Evolutionary conservation across 371 early-diverging fungal species (phyloP).

Genomic region (Rhizomucor miehei): DNA sequence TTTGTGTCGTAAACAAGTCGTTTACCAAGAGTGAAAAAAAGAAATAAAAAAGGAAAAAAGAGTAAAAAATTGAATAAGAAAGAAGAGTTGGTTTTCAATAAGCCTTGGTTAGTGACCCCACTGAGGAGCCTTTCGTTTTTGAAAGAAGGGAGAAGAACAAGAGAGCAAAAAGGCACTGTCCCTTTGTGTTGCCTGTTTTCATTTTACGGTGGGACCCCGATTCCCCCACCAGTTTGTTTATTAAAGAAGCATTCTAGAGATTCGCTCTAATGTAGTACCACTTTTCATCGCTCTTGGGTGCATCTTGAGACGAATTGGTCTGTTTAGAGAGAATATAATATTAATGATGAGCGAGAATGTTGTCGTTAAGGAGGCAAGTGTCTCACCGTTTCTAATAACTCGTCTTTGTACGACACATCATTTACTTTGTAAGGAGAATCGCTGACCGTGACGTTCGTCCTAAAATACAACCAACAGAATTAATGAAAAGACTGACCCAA

Average conservation of each 20-base stretch:
- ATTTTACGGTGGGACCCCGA: not conserved
- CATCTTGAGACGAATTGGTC: no score
- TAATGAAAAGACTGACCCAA: not conserved
- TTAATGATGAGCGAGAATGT: no score
- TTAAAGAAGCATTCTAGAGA: slow-evolving; percentile 10
- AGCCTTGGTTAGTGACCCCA: no score
- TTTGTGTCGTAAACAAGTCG: not conserved
- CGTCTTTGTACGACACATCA: slow-evolving; percentile 12
- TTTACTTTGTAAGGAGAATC: slow-evolving; percentile 30
- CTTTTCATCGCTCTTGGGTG: slow-evolving; percentile 17
- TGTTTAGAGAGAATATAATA: no score
- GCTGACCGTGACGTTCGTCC: slow-evolving; percentile 28
- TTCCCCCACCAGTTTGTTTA: not conserved
- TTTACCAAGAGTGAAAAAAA: not conserved
- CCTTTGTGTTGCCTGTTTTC: slow-evolving; percentile 3
- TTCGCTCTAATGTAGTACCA: slow-evolving; percentile 32
- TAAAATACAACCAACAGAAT: slow-evolving; percentile 5
- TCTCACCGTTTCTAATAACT: not conserved
- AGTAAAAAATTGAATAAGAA: no score
- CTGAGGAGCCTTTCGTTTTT: no score
- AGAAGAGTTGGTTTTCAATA: no score
- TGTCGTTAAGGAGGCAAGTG: no score
- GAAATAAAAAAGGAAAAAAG: no score
- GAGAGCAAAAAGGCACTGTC: slow-evolving; percentile 6
- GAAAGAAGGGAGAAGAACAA: slow-evolving; percentile 9